Conservation (phyloP, 1,284 basidiomycete genomes). For the Naganishia liquefaciens region DNA sequence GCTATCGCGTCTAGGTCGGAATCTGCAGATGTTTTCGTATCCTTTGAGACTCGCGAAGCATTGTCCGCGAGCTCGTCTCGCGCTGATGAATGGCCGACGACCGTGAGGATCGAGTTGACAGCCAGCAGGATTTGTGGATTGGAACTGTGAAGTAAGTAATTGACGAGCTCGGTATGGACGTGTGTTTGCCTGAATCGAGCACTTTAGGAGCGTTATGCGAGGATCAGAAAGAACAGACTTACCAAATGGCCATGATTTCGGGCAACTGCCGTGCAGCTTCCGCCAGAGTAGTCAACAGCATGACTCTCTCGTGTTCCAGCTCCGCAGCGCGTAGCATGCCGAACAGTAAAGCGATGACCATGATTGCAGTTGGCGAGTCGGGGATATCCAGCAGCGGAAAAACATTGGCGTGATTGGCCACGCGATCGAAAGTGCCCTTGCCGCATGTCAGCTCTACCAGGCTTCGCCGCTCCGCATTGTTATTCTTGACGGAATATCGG, state of each 20-base stretch:
- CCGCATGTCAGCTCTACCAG: slow-evolving; percentile 23
- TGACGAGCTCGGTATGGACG: slow-evolving; percentile 20
- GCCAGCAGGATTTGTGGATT: slow-evolving; percentile 22
- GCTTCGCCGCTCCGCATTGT: slow-evolving; percentile 18
- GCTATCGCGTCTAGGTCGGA: slow-evolving; percentile 12
- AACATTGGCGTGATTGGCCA: slow-evolving; percentile 17
- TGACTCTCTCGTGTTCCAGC: slow-evolving; percentile 76
- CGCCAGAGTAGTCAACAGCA: slow-evolving; percentile 73
- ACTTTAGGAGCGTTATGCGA: background rate
- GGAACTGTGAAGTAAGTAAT: slow-evolving; percentile 20
- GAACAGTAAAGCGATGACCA: slow-evolving; percentile 72
- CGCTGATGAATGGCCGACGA: slow-evolving; percentile 2
- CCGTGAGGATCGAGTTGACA: slow-evolving; percentile 17
- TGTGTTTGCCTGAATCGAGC: slow-evolving; percentile 22
- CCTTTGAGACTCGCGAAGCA: slow-evolving; percentile 16
- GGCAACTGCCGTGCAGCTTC: slow-evolving; percentile 72
- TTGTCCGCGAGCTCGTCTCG: slow-evolving; percentile 4
- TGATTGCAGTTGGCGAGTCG: slow-evolving; percentile 68
- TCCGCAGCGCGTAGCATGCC: slow-evolving; percentile 72
- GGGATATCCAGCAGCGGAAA: slow-evolving; percentile 43
- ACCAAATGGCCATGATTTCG: slow-evolving; percentile 51
- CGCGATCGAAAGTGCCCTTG: slow-evolving; percentile 20
- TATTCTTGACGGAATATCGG: slow-evolving; percentile 18
- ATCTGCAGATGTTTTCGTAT: slow-evolving; percentile 17
- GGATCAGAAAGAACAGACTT: background rate